Evolutionary conservation across 2,329 filamentous ascomycete species (phyloP).

Genomic region (Aureobasidium leucospermi): DNA sequence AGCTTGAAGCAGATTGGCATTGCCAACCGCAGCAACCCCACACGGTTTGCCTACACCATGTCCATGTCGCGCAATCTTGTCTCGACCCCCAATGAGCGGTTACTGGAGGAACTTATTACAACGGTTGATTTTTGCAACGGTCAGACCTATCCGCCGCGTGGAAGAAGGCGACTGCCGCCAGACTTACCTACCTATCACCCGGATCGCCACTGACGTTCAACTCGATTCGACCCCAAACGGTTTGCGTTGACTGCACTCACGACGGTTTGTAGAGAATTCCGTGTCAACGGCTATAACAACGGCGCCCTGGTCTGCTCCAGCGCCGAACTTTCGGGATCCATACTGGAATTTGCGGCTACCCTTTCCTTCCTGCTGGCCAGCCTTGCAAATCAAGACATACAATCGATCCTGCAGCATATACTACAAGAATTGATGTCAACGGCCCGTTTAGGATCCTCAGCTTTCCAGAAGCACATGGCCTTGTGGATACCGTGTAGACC

Average conservation of each 20-base stretch:
- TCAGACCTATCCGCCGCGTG: background rate
- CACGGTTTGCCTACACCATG: background rate
- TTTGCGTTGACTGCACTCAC: conserved; percentile 3
- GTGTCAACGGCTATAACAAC: conserved; percentile 12
- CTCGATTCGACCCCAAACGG: background rate
- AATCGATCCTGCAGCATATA: conserved; percentile 4
- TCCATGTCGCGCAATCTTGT: background rate
- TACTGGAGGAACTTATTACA: conserved; percentile 5
- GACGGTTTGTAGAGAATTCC: background rate
- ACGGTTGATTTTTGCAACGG: conserved; percentile 11
- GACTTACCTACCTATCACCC: background rate
- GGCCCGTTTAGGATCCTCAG: background rate
- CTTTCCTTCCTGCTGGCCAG: background rate
- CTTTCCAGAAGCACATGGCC: background rate
- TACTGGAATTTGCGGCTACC: background rate
- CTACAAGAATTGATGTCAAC: conserved; percentile 10
- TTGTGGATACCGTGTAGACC: background rate
- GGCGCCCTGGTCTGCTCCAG: background rate
- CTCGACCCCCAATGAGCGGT: background rate
- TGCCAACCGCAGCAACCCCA: background rate
- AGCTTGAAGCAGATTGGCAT: conserved; percentile 11
- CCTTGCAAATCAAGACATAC: background rate
- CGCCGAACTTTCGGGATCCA: background rate
- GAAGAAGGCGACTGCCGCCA: background rate
- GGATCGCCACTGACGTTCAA: background rate